These are phyloP conservation scores for Ogataea zsoltii DNA, from an alignment of 805 yeast species.

Conservation along the genomic window DNA sequence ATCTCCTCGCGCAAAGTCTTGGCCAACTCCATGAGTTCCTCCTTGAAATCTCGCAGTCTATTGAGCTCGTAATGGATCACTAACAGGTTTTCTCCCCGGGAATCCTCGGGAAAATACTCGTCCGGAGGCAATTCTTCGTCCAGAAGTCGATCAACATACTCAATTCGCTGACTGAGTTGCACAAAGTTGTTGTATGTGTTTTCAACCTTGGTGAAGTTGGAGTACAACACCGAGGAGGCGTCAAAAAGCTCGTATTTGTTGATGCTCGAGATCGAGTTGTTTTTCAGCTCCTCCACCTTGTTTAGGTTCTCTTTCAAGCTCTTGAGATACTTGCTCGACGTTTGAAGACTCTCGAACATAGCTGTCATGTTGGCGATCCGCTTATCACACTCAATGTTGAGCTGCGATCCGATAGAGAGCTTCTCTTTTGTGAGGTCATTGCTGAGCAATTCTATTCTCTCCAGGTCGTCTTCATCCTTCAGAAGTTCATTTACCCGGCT, in stretches of 20 bases:
- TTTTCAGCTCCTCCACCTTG: conserved; percentile 37
- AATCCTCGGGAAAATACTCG: conserved; percentile 37
- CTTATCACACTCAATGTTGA: conserved; percentile 62
- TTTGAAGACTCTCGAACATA: conserved; percentile 27
- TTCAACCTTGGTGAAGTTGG: conserved; percentile 70
- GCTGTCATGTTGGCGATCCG: conserved; percentile 37
- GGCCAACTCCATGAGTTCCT: conserved; percentile 64
- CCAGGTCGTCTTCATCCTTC: conserved; percentile 46
- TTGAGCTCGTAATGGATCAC: conserved; percentile 70
- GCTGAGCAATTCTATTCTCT: conserved; percentile 50
- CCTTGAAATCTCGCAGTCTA: conserved; percentile 74
- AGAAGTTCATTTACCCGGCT: conserved; percentile 27
- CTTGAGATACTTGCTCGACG: conserved; percentile 45
- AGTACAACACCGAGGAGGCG: conserved; percentile 65
- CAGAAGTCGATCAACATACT: conserved; percentile 52
- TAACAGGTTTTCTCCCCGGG: conserved; percentile 56
- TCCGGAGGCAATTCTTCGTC: conserved; percentile 39
- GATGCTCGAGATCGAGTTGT: conserved; percentile 55
- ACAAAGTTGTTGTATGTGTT: conserved; percentile 63
- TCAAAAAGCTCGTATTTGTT: conserved; percentile 68
- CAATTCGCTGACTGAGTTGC: conserved; percentile 51
- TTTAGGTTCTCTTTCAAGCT: conserved; percentile 42
- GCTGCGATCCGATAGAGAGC: conserved; percentile 70
- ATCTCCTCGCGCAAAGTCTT: conserved; percentile 54
- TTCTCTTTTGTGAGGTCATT: conserved; percentile 68